Evolutionary conservation across 345 rosid species (phyloP).

Genomic region (Citrus cavaleriei): DNA sequence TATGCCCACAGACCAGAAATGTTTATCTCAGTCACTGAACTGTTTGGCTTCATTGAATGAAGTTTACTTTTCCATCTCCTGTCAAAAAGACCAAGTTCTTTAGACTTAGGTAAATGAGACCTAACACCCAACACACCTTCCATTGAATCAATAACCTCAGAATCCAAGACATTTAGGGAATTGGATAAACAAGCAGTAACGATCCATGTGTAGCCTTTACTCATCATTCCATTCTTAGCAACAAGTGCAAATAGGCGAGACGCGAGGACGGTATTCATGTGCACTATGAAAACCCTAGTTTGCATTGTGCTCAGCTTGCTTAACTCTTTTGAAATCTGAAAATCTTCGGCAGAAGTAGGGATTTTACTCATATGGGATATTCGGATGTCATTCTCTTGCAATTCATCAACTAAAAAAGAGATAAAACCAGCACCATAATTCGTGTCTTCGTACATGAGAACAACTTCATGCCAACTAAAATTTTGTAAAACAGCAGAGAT

Average conservation of each 20-base stretch:
- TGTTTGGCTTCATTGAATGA: background rate
- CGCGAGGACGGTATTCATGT: constrained; percentile 26
- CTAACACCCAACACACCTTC: constrained; percentile 10
- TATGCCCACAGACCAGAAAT: constrained; percentile 21
- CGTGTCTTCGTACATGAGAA: constrained; percentile 31
- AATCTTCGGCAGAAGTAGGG: constrained; percentile 14
- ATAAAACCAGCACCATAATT: constrained; percentile 33
- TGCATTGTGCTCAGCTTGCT: constrained; percentile 26
- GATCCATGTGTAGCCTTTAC: constrained; percentile 34
- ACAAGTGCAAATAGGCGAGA: constrained; percentile 27
- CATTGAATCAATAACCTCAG: background rate
- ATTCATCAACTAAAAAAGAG: constrained; percentile 24
- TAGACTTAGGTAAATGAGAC: background rate
- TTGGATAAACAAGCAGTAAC: constrained; percentile 23
- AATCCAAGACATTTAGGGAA: background rate
- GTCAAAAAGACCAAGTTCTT: background rate
- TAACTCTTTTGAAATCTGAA: constrained; percentile 20
- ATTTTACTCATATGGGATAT: constrained; percentile 22
- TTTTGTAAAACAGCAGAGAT: constrained; percentile 24
- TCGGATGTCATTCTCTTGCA: constrained; percentile 21
- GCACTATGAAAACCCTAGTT: constrained; percentile 39
- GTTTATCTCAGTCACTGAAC: background rate
- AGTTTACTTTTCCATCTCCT: constrained; percentile 5
- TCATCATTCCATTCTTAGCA: constrained; percentile 27
- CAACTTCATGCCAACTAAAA: constrained; percentile 34